These are phyloP conservation scores for Coemansia reversa DNA, from an alignment of 192 early-diverging fungal species.

Conservation along the genomic window DNA sequence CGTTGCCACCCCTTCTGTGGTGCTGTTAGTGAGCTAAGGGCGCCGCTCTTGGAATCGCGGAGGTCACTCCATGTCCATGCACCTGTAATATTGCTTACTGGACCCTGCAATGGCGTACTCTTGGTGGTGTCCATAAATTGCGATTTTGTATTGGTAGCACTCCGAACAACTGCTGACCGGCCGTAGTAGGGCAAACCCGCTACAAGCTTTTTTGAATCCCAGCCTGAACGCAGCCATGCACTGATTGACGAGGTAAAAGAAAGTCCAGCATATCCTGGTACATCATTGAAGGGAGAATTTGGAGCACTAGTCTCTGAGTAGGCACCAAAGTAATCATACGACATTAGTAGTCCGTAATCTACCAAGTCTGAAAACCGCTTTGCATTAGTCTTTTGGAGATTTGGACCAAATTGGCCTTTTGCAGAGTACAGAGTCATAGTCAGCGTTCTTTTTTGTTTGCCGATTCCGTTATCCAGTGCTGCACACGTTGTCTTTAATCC, in stretches of 20 bases:
- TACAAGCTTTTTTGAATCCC: slow-evolving; percentile 61
- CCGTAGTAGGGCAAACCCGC: slow-evolving; percentile 69
- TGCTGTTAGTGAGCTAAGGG: slow-evolving; percentile 18
- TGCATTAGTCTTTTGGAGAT: slow-evolving; percentile 54
- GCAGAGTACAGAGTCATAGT: slow-evolving; percentile 62
- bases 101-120: slow-evolving; percentile 38
- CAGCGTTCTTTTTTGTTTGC: slow-evolving; percentile 54
- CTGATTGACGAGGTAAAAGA: slow-evolving; percentile 56
- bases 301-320: slow-evolving; percentile 55
- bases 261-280: slow-evolving; percentile 34
- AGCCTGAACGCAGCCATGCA: slow-evolving; percentile 58
- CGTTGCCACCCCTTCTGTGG: slow-evolving; percentile 59
- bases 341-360: slow-evolving; percentile 71
- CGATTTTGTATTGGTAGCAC: not conserved
- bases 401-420: slow-evolving; percentile 56
- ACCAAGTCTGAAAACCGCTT: slow-evolving; percentile 62
- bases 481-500: slow-evolving; percentile 59
- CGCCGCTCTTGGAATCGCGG: slow-evolving; percentile 37
- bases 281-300: slow-evolving; percentile 56
- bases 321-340: slow-evolving; percentile 66
- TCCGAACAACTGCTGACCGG: slow-evolving; percentile 36
- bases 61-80: slow-evolving; percentile 51
- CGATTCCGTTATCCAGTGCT: slow-evolving; percentile 56
- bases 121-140: slow-evolving; percentile 43
- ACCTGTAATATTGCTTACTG: slow-evolving; percentile 43